A percentile compares a stretch with the other conserved stretches of the same genome.
Evolutionary conservation across 805 yeast species (phyloP).

Genomic region (Starmera dryadoides): DNA sequence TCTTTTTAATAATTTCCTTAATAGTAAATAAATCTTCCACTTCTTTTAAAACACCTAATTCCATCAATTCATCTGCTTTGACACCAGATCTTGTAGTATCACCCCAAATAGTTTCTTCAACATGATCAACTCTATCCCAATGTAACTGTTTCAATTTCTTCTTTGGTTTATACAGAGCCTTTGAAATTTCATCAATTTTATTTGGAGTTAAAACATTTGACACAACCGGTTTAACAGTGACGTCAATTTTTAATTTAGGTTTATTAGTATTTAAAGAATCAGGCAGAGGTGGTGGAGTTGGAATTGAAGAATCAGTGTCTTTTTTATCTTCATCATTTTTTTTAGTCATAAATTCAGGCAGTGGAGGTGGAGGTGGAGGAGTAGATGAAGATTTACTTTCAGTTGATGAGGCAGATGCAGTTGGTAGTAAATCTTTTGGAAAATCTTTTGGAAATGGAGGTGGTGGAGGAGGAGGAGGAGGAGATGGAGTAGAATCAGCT

Average conservation of each 20-base stretch:
- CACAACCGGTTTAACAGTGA: background rate
- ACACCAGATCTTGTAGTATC: slow-evolving; percentile 47
- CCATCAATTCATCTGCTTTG: slow-evolving; percentile 55
- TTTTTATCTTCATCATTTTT: slow-evolving; percentile 4
- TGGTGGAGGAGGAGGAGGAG: slow-evolving; percentile 30
- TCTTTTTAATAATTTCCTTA: slow-evolving; percentile 47
- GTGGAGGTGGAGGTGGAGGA: slow-evolving; percentile 30
- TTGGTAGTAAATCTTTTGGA: slow-evolving; percentile 7
- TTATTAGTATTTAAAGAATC: background rate
- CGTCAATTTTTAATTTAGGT: background rate
- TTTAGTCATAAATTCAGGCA: slow-evolving; percentile 11
- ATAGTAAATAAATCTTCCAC: slow-evolving; percentile 87
- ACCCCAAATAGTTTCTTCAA: slow-evolving; percentile 84
- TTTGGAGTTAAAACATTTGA: slow-evolving; percentile 7
- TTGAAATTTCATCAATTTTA: slow-evolving; percentile 31
- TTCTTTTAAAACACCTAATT: slow-evolving; percentile 75
- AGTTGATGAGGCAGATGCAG: slow-evolving; percentile 3
- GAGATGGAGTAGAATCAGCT: slow-evolving; percentile 13
- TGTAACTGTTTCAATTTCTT: slow-evolving; percentile 87
- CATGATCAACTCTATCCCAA: slow-evolving; percentile 89
- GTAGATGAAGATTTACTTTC: slow-evolving; percentile 21
- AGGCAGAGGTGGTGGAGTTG: slow-evolving; percentile 14
- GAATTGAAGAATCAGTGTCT: slow-evolving; percentile 13
- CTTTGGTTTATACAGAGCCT: slow-evolving; percentile 41
- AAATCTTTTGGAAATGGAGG: slow-evolving; percentile 14